These are phyloP conservation scores for Articulospora tetracladia DNA, from an alignment of 495 filamentous ascomycete species.

Conservation along the genomic window DNA sequence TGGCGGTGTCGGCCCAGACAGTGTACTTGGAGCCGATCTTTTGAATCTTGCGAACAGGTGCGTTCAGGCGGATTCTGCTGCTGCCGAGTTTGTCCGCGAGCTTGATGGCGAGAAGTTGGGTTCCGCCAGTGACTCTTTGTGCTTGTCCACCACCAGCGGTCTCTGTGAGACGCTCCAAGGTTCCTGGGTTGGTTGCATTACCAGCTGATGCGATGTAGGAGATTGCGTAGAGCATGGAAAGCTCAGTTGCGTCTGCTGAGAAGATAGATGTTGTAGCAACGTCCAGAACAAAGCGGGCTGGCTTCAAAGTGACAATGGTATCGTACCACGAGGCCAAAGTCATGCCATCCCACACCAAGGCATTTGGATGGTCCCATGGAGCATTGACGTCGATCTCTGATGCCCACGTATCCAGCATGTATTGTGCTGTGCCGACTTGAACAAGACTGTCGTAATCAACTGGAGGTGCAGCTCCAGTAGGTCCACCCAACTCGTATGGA, in stretches of 20 bases:
- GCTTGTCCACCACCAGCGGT: background rate
- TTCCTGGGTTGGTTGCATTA: background rate
- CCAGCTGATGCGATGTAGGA: constrained; percentile 3
- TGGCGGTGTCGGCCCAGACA: background rate
- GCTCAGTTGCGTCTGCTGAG: background rate
- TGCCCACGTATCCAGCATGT: background rate
- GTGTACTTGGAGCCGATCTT: background rate
- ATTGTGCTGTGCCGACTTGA: constrained; percentile 4
- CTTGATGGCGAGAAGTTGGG: constrained; percentile 8
- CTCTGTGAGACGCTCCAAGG: background rate
- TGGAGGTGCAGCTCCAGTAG: background rate
- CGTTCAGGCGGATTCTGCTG: background rate
- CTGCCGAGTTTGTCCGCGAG: background rate
- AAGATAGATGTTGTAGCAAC: background rate
- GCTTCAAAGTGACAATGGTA: background rate
- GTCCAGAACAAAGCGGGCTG: constrained; percentile 1
- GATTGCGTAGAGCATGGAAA: constrained; percentile 4
- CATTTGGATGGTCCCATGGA: constrained; percentile 4
- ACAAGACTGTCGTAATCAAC: background rate
- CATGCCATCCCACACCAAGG: background rate
- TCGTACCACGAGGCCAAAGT: constrained; percentile 1
- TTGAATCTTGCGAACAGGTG: background rate
- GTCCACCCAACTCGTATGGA: background rate
- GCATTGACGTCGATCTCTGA: background rate
- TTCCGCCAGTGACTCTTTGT: background rate